These are phyloP conservation scores for Claviceps capensis DNA, from an alignment of 2,329 filamentous ascomycete genomes.

Conservation along the genomic window DNA sequence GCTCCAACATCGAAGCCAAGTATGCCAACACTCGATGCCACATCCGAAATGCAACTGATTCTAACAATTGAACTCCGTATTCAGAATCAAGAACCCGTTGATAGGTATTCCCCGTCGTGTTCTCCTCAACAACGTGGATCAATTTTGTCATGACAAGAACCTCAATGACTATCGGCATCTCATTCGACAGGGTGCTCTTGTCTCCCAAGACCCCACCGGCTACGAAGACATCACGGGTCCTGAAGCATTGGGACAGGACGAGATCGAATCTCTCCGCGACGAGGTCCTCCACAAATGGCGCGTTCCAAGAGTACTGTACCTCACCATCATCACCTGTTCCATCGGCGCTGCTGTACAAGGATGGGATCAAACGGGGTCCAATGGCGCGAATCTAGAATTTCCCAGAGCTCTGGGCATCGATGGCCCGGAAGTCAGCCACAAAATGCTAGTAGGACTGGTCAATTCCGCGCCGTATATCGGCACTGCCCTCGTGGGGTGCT, in stretches of 20 bases:
- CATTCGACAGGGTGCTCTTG: slow-evolving; percentile 55
- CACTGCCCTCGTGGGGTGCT: slow-evolving; percentile 40
- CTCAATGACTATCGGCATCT: slow-evolving; percentile 44
- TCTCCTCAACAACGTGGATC: slow-evolving; percentile 41
- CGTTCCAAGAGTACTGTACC: slow-evolving; percentile 46
- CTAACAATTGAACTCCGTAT: slow-evolving; percentile 7
- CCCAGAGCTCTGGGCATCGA: slow-evolving; percentile 35
- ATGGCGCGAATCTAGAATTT: slow-evolving; percentile 50
- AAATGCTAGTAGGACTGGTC: slow-evolving; percentile 49
- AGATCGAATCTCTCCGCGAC: slow-evolving; percentile 44
- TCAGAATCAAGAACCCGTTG: slow-evolving; percentile 33
- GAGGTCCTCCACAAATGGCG: slow-evolving; percentile 57
- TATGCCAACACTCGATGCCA: slow-evolving; percentile 8
- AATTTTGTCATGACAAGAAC: slow-evolving; percentile 46
- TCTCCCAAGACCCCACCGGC: slow-evolving; percentile 54
- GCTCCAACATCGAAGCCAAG: slow-evolving; percentile 33
- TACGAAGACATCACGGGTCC: slow-evolving; percentile 46
- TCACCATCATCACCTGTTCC: slow-evolving; percentile 55
- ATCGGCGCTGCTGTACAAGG: slow-evolving; percentile 58
- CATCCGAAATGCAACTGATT: neutral
- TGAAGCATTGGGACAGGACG: slow-evolving; percentile 43
- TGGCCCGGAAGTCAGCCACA: slow-evolving; percentile 19
- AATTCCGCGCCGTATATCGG: slow-evolving; percentile 44
- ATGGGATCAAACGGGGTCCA: slow-evolving; percentile 53
- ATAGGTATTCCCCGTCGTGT: slow-evolving; percentile 35